Evolutionary conservation across 2,329 filamentous ascomycete genomes (phyloP), one percentile per base, ranked within the genome.

Genomic region (Didymella pinodella): DNA sequence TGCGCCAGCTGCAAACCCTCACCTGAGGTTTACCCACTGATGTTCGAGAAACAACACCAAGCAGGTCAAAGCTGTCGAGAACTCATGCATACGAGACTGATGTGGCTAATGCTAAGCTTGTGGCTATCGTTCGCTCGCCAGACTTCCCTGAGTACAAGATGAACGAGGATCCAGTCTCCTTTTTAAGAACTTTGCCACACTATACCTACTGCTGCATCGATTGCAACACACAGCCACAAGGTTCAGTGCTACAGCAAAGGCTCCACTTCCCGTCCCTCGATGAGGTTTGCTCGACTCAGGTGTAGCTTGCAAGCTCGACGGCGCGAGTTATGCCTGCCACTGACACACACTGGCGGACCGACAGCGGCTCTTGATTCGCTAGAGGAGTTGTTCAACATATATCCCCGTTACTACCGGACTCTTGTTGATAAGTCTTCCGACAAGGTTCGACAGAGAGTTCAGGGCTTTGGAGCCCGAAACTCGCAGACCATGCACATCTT

Each of bases 51-150:
- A 29, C 41, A 18, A 32, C 7, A 22, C 14, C 14, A 36, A 18
- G 38, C 40, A 22, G 26, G 7, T 7, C 20, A 16, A 16, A 6
- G 14, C 25, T 43, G 40, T 2, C 12, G 28, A 26, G 44, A n/a
- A 11, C 40, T 25, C 7, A 26, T 8, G 4, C 1, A 12, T 2
- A 14, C 29, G 18, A 40, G 34, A 20, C 8, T 45, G 18, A 16
- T 36, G 46, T 31, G 46, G 38, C 46, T 50, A 50, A 47, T 45
- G 25, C 22, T 56, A 18, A 41, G 32, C 41, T 50, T 32, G 32
- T 50, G 18, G 32, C 40, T 16, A 36, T 40, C 7, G 29, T 40
- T 32, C 47, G 44, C 36, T 48, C 52, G 49, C 38, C 38, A 40
- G 38, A 53, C 44, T 26, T 58, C 29, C 45, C 38, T 12, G 12